A percentile compares a stretch with the other conserved stretches of the same genome.
phyloP scores from a whole-genome alignment of 2,329 filamentous ascomycete genomes.

The Trichoderma atrobrunneum region DNA sequence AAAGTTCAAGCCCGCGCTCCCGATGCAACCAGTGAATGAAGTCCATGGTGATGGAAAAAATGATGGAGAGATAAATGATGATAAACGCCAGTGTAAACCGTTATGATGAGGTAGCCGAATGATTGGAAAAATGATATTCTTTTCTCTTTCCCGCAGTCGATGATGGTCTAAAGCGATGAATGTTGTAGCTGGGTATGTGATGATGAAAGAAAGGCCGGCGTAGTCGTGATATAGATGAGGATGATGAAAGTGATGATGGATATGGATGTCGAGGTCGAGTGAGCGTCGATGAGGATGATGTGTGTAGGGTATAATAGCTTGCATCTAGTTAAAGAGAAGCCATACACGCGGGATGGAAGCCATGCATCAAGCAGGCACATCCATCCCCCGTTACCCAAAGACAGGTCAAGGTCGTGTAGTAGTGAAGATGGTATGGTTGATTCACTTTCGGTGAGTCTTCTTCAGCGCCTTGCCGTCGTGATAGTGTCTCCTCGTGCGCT shows the following conservation, averaged over 20 bases:
- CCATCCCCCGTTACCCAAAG: background rate
- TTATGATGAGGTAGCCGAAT: conserved; percentile 2
- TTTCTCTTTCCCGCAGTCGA: conserved; percentile 13
- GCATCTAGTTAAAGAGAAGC: background rate
- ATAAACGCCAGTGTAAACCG: conserved; percentile 8
- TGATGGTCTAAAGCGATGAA: conserved; percentile 8
- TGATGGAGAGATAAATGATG: background rate
- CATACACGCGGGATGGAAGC: background rate
- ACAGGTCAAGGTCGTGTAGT: background rate
- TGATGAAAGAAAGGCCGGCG: background rate
- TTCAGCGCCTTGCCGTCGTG: conserved; percentile 24
- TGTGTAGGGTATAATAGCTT: background rate
- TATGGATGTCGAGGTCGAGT: background rate
- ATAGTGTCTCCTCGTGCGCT: conserved; percentile 35
- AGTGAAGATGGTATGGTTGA: background rate
- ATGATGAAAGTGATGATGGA: background rate
- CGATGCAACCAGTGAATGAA: conserved; percentile 16
- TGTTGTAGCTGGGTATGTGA: conserved; percentile 1
- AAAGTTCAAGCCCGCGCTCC: conserved; percentile 7
- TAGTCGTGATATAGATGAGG: background rate
- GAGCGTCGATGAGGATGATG: background rate
- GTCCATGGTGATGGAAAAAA: background rate
- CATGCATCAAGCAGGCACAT: background rate
- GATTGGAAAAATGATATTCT: background rate
- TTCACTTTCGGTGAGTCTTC: conserved; percentile 35